Percentiles rank a stretch among this genome's conserved stretches.
Conservation (phyloP, 805 yeast genomes). For the Dipodascus geniculatus region DNA sequence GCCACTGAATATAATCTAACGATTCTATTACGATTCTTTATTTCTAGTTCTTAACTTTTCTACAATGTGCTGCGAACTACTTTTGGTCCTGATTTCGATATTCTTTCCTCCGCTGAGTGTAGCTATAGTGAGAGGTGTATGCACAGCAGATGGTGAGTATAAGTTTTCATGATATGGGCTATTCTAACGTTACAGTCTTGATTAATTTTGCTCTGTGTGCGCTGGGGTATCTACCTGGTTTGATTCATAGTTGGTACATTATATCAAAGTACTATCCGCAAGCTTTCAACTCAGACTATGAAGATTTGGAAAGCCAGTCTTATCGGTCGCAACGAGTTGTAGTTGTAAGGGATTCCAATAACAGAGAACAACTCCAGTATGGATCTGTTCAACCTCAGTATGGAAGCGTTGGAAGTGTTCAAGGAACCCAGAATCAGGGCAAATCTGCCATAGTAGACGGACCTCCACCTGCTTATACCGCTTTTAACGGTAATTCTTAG, state of each 20-base stretch:
- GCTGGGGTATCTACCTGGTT: conserved; percentile 67
- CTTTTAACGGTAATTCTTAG: not conserved
- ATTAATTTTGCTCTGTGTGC: conserved; percentile 62
- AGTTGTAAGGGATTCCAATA: not conserved
- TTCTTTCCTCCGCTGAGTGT: conserved; percentile 76
- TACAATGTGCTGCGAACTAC: conserved; percentile 1
- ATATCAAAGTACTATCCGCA: conserved; percentile 53
- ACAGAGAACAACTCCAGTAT: not conserved
- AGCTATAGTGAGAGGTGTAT: conserved; percentile 56
- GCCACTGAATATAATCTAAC: no score
- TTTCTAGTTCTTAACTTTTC: not conserved
- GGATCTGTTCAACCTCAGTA: not conserved
- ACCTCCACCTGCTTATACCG: not conserved
- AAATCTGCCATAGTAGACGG: not conserved
- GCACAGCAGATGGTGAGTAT: conserved; percentile 45
- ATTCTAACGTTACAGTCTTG: conserved; percentile 17
- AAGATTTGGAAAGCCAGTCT: conserved; percentile 15
- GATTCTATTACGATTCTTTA: no score
- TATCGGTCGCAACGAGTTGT: not conserved
- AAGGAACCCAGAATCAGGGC: not conserved
- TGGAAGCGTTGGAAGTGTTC: not conserved
- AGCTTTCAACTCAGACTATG: conserved; percentile 19
- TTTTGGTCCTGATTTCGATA: conserved; percentile 57
- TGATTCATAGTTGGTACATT: conserved; percentile 67
- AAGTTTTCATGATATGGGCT: not conserved